Percentiles rank a stretch among this genome's conserved stretches.
phyloP scores from a whole-genome alignment of 805 yeast genomes.

The Sugiyamaella lignohabitans region DNA sequence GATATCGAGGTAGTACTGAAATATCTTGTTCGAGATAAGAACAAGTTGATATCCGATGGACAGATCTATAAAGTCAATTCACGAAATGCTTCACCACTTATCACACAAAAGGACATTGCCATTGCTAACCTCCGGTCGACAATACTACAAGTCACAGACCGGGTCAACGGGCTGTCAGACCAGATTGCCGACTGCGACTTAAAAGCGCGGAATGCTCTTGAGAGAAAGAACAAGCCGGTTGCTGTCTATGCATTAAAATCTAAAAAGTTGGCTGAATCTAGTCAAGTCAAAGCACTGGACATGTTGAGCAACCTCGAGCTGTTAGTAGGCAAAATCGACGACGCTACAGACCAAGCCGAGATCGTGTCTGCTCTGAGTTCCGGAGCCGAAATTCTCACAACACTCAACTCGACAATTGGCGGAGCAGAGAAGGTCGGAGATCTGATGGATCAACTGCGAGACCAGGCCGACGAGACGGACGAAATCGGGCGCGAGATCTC shows the following conservation, averaged over 20 bases:
- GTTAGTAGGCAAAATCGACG: conserved; percentile 38
- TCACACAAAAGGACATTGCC: conserved; percentile 22
- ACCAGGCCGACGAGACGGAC: conserved; percentile 34
- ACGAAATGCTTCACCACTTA: background rate
- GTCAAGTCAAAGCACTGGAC: conserved; percentile 30
- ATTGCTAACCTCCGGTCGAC: conserved; percentile 22
- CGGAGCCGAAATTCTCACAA: conserved; percentile 33
- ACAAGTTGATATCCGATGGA: conserved; percentile 13
- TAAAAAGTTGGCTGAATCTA: conserved; percentile 33
- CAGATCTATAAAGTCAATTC: conserved; percentile 2
- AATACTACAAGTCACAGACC: conserved; percentile 15
- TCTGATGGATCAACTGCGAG: conserved; percentile 37
- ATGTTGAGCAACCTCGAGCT: conserved; percentile 35
- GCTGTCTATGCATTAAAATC: conserved; percentile 34
- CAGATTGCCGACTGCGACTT: conserved; percentile 11
- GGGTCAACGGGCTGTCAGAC: conserved; percentile 20
- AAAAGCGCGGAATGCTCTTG: conserved; percentile 22
- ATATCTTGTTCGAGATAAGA: conserved; percentile 23
- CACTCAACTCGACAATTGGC: conserved; percentile 38
- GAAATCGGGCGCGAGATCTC: conserved; percentile 35
- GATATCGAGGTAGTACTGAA: conserved; percentile 25
- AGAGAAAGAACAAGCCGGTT: conserved; percentile 24
- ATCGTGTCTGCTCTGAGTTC: conserved; percentile 35
- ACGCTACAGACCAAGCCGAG: conserved; percentile 37
- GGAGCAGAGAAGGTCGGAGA: conserved; percentile 40